phyloP scores from a whole-genome alignment of 2,329 filamentous ascomycete species.

The Graphilbum ipis-grandicollis region DNA sequence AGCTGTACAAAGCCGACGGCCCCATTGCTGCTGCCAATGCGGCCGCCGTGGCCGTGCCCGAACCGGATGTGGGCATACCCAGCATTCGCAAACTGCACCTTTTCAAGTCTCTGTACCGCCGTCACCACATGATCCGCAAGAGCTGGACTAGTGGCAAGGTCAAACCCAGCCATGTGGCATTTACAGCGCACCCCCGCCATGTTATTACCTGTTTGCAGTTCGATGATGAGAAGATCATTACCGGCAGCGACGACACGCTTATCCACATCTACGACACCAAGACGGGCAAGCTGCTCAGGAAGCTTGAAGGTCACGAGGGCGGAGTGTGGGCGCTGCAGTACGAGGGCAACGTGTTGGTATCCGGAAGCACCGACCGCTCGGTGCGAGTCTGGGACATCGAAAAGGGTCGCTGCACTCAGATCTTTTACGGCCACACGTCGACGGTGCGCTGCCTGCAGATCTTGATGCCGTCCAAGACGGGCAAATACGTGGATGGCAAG shows the following conservation, averaged over 20 bases:
- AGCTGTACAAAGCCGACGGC: conserved; percentile 51
- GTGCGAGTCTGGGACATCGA: conserved; percentile 99
- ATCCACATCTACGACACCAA: conserved; percentile 98
- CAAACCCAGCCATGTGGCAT: conserved; percentile 81
- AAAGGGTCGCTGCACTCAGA: conserved; percentile 77
- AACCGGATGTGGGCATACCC: conserved; percentile 62
- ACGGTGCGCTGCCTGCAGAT: conserved; percentile 94
- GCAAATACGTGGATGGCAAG: conserved; percentile 51
- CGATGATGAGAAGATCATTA: conserved; percentile 94
- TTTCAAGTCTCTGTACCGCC: conserved; percentile 89
- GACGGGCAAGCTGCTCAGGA: conserved; percentile 68
- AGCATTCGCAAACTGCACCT: conserved; percentile 73
- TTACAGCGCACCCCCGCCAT: conserved; percentile 88
- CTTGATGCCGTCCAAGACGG: conserved; percentile 67
- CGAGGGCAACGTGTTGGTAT: conserved; percentile 85
- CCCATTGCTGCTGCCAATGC: conserved; percentile 75
- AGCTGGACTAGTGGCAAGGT: conserved; percentile 81
- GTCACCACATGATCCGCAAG: conserved; percentile 76
- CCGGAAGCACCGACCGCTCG: conserved; percentile 86
- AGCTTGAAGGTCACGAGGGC: conserved; percentile 83
- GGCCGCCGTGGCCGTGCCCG: conserved; percentile 66
- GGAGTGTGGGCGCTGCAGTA: conserved; percentile 97
- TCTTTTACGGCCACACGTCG: conserved; percentile 94
- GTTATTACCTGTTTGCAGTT: conserved; percentile 97
- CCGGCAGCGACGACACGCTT: conserved; percentile 90